phyloP scores from a whole-genome alignment of 805 yeast genomes.

The Kuraishia capsulata region DNA sequence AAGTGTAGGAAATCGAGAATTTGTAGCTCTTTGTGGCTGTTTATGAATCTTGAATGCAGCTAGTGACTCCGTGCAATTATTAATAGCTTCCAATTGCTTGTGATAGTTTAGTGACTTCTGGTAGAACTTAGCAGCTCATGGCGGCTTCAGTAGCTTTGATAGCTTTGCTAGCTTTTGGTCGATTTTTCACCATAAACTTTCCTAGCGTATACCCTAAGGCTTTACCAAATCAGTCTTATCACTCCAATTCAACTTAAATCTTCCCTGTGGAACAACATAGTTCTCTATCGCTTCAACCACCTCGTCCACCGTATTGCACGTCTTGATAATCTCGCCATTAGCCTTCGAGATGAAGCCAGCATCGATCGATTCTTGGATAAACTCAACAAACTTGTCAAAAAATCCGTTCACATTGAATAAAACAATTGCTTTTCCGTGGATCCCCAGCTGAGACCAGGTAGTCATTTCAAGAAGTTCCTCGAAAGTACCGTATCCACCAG shows the following conservation, averaged over 20 bases:
- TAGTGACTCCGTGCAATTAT: too few relatives aligned
- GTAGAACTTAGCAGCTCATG: too few relatives aligned
- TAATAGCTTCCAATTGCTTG: too few relatives aligned
- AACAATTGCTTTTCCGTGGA: conserved; percentile 75
- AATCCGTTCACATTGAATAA: conserved; percentile 74
- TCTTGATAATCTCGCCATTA: conserved; percentile 60
- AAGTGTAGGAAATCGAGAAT: too few relatives aligned
- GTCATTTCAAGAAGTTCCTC: conserved; percentile 87
- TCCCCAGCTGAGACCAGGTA: conserved; percentile 87
- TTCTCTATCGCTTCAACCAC: conserved; percentile 52
- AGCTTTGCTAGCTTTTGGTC: background rate
- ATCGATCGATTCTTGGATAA: conserved; percentile 49
- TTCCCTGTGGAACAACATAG: conserved; percentile 61
- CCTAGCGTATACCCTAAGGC: background rate
- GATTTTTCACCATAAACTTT: background rate
- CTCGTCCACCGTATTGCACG: conserved; percentile 61
- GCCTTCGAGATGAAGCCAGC: conserved; percentile 61
- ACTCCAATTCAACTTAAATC: conserved; percentile 68
- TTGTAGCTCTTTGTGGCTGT: too few relatives aligned
- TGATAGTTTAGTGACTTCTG: too few relatives aligned
- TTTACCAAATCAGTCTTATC: conserved; percentile 6
- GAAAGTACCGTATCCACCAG: conserved; percentile 87
- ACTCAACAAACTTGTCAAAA: conserved; percentile 59
- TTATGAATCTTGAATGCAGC: too few relatives aligned
- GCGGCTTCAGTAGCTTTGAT: background rate